These are phyloP conservation scores for Coprinopsis strossmayeri DNA, from an alignment of 768 basidiomycete genomes.

Conservation along the genomic window DNA sequence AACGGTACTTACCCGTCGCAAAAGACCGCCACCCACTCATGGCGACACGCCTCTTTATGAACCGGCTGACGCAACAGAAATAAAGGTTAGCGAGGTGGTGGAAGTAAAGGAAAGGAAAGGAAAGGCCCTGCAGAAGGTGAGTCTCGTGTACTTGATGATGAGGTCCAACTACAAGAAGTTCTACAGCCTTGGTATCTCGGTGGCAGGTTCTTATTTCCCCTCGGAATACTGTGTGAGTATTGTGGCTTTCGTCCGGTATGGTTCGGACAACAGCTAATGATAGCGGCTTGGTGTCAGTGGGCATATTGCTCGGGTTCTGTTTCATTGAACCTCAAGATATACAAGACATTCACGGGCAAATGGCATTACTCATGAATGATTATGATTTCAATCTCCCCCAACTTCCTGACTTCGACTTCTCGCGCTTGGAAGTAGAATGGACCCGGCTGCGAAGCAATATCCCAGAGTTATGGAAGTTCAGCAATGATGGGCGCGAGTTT, in stretches of 20 bases:
- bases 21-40: not conserved
- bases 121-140: slow-evolving; percentile 1
- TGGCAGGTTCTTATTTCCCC: slow-evolving; percentile 61
- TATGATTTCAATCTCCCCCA: slow-evolving; percentile 63
- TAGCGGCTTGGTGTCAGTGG: slow-evolving; percentile 42
- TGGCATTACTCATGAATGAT: slow-evolving; percentile 60
- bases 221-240: slow-evolving; percentile 53
- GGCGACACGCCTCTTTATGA: not conserved
- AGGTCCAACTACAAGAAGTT: not conserved
- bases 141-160: not conserved
- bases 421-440: slow-evolving; percentile 70
- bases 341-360: slow-evolving; percentile 60
- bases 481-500: slow-evolving; percentile 75
- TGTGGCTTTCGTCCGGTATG: too few species aligned
- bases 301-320: slow-evolving; percentile 54
- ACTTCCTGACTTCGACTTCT: slow-evolving; percentile 59
- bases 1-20: not conserved
- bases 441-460: slow-evolving; percentile 56
- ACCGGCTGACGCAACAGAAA: not conserved
- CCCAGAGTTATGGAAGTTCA: slow-evolving; percentile 79
- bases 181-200: slow-evolving; percentile 22
- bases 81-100: not conserved
- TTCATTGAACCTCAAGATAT: slow-evolving; percentile 64
- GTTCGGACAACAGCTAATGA: not conserved
- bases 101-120: not conserved